Percentiles rank a stretch among this genome's conserved stretches.
phyloP scores from a whole-genome alignment of 148 eudicot species.

The Linanthus parryae region DNA sequence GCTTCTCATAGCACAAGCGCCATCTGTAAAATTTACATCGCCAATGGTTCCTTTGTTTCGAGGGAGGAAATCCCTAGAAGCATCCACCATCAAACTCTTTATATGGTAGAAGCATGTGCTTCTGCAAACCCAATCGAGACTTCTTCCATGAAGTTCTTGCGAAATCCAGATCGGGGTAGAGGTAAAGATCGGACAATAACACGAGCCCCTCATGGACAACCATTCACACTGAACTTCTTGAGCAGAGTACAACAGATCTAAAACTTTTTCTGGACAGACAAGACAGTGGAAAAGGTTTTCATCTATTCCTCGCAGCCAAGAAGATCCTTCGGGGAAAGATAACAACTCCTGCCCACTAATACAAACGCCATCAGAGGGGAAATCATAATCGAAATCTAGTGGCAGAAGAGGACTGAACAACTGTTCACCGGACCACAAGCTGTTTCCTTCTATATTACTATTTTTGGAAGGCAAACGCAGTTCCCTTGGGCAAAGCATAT shows the following conservation, averaged over 20 bases:
- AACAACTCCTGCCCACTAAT: conserved; percentile 64
- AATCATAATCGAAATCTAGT: conserved; percentile 45
- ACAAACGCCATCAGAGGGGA: conserved; percentile 33
- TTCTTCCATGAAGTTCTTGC: conserved; percentile 60
- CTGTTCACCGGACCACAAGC: conserved; percentile 76
- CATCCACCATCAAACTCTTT: conserved; percentile 53
- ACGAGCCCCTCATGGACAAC: conserved; percentile 73
- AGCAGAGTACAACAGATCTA: conserved; percentile 51
- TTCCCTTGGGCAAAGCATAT: conserved; percentile 51
- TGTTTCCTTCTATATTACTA: no score
- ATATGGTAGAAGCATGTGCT: conserved; percentile 53
- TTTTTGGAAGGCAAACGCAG: conserved; percentile 31
- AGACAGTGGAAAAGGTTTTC: conserved; percentile 60
- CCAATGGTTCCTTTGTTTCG: conserved; percentile 32
- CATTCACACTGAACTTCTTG: conserved; percentile 84
- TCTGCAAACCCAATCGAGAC: conserved; percentile 62
- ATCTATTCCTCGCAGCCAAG: conserved; percentile 64
- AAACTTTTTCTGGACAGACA: conserved; percentile 31
- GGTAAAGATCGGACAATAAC: conserved; percentile 76
- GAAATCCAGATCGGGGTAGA: conserved; percentile 47
- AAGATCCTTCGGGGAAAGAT: conserved; percentile 44
- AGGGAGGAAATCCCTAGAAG: conserved; percentile 36
- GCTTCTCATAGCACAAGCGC: conserved; percentile 42
- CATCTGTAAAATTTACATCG: conserved; percentile 24
- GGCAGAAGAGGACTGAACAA: conserved; percentile 73